Evolutionary conservation across 1,284 basidiomycete species (phyloP), one percentile per base, ranked within the genome.

Genomic region (Singerocomus rubriflavus): DNA sequence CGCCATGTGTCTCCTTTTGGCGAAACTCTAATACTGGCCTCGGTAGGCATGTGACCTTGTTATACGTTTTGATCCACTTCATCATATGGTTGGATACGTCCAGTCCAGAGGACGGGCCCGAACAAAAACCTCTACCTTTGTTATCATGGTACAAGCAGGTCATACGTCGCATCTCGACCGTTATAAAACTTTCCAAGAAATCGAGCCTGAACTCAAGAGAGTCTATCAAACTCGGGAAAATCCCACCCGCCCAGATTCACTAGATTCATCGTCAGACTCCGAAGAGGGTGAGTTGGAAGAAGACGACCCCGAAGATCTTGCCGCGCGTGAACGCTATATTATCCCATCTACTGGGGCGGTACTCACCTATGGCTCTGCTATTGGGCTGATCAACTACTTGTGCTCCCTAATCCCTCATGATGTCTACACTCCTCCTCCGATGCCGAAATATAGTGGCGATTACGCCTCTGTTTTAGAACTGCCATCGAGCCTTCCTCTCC

Each of bases 91-190:
- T 8, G 86, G 84, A 45, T 92, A 90, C 54, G 79, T 89, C 36
- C 91, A 94, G 65, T 91, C 88, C 36, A 81, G 91, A 30, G 91
- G 91, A 27, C 78, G 91, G 16, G 91, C 91, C 1, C 77, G 91
- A 38, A 85, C 84, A 53, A 79, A 80, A 52, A 73, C 78, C 0
- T 91, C 90, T 1, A 85, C 81, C 1, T 93, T 88, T 60, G 73
- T 93, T 35, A 76, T 93, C 38, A 87, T 94, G 86, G 74, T 89
- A 13, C 80, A 82, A 49, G 69, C 82, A 53, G 80, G 81, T 47
- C 76, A 85, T 46, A 66, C 69, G 2, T 67, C 71, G 6, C 77
- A 84, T 49, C 63, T 82, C 5, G 73, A 73, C 13, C 77, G 78
- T 46, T 91, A 91, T 64, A 67, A 73, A 36, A 65, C 71, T 6